phyloP scores from a whole-genome alignment of 169 alveolate genomes.

The Ichthyophthirius multifiliis region DNA sequence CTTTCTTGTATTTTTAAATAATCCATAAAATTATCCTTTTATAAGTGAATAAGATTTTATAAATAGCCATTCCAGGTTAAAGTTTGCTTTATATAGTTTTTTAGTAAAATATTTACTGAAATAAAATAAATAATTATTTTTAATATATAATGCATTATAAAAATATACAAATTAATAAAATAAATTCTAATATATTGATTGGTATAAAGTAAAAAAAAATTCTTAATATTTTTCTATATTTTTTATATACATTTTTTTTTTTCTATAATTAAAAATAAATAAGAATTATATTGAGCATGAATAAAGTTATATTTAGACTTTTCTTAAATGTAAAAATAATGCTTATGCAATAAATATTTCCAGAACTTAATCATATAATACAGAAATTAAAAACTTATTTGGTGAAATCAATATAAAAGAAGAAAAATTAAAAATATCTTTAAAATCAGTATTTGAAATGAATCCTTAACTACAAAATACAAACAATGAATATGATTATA shows the following conservation, averaged over 20 bases:
- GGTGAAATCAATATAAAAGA: not conserved
- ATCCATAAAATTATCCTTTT: not conserved
- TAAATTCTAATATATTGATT: not conserved
- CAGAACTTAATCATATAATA: not conserved
- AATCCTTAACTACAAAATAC: too few species aligned
- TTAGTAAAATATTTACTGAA: not conserved
- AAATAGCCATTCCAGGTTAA: not conserved
- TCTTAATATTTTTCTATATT: not conserved
- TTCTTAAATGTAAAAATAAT: too few species aligned
- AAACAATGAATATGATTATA: not conserved
- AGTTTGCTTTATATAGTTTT: not conserved
- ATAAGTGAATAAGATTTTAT: not conserved
- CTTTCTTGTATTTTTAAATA: not conserved
- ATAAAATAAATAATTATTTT: not conserved
- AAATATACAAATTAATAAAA: not conserved
- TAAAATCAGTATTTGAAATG: not conserved
- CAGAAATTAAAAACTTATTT: not conserved
- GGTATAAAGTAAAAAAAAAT: not conserved
- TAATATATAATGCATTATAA: not conserved
- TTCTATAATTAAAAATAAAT: not conserved
- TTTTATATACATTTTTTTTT: not conserved
- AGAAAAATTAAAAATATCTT: not conserved
- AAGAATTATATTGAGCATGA: not conserved
- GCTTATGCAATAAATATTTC: too few species aligned
- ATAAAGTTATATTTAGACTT: not conserved